These are phyloP conservation scores for Tricholoma saponaceum DNA, from an alignment of 768 basidiomycete species.

Conservation along the genomic window DNA sequence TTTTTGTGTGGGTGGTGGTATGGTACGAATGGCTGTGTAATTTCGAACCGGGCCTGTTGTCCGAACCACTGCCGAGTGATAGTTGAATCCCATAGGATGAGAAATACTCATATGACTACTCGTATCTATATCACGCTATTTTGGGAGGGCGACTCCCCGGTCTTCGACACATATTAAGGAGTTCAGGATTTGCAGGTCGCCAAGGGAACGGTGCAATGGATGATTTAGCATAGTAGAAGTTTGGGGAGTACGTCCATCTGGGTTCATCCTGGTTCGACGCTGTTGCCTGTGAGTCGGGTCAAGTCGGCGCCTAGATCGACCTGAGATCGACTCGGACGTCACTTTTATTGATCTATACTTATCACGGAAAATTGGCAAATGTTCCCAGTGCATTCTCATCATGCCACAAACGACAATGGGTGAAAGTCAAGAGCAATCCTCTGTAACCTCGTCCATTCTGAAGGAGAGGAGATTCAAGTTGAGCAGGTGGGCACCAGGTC, in stretches of 20 bases:
- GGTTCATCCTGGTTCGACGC: not conserved
- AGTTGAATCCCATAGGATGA: too few relatives aligned
- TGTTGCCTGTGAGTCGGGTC: not conserved
- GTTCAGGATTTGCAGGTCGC: not conserved
- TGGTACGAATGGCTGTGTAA: not conserved
- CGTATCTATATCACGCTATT: too few relatives aligned
- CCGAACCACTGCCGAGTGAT: too few relatives aligned
- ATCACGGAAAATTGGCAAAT: slow-evolving; percentile 20
- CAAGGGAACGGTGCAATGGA: not conserved
- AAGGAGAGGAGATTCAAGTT: slow-evolving; percentile 87
- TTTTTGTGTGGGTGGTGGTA: too few relatives aligned
- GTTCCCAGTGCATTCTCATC: slow-evolving; percentile 27
- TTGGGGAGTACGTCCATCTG: too few relatives aligned
- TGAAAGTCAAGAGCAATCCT: slow-evolving; percentile 39
- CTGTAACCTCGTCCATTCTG: slow-evolving; percentile 45
- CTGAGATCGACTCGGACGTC: slow-evolving; percentile 1
- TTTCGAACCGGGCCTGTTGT: not conserved
- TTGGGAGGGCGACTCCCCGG: not conserved
- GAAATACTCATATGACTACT: too few relatives aligned
- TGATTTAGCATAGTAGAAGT: too few relatives aligned
- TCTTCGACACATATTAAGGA: not conserved
- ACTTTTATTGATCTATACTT: slow-evolving; percentile 17
- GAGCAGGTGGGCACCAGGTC: slow-evolving; percentile 69
- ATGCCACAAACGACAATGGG: slow-evolving; percentile 44
- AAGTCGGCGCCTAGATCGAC: not conserved